A percentile compares a stretch with the other conserved stretches of the same genome.
These are phyloP conservation scores for Nissolia schottii DNA, from an alignment of 306 rosid species.

Conservation along the genomic window DNA sequence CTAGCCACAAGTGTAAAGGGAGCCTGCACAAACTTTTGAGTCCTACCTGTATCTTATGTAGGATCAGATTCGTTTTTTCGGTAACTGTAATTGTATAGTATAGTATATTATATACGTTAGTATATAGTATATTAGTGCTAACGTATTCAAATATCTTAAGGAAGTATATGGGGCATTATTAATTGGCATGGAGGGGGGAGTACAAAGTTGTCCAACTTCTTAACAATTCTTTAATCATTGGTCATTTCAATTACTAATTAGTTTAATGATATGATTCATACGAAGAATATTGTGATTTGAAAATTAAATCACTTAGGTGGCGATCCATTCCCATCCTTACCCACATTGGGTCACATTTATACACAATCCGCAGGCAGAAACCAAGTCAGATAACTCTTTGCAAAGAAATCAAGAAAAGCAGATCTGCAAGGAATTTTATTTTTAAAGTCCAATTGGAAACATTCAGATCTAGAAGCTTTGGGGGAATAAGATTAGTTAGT, in stretches of 20 bases:
- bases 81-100: constrained; percentile 19
- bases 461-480: constrained; percentile 9
- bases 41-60: not conserved
- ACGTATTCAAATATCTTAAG: not conserved
- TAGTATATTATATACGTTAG: no score
- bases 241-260: constrained; percentile 11
- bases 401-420: not conserved
- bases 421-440: not conserved
- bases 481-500: not conserved
- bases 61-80: constrained; percentile 20
- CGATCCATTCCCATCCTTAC: not conserved
- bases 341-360: not conserved
- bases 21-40: not conserved
- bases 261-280: constrained; percentile 11
- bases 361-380: not conserved
- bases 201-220: not conserved
- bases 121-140: no score
- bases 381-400: constrained; percentile 13
- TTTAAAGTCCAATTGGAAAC: not conserved
- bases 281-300: not conserved
- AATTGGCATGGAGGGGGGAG: not conserved
- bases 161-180: not conserved
- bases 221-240: constrained; percentile 17
- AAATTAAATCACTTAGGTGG: not conserved
- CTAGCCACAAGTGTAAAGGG: not conserved